Conservation (phyloP, 139 green algal genomes). For the Mesotaenium endlicherianum region DNA sequence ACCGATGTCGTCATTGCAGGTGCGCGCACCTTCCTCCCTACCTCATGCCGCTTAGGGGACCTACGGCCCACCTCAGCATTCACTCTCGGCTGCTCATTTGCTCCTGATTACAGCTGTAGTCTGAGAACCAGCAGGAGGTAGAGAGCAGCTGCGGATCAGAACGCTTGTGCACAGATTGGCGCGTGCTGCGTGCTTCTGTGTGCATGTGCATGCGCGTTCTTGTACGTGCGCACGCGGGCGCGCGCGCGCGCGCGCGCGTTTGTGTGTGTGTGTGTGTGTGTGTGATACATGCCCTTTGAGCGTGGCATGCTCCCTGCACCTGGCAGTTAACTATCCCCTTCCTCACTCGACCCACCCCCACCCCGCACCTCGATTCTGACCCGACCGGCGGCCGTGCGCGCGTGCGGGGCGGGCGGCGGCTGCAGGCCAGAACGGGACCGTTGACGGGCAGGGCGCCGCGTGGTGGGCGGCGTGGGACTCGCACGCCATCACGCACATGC, state of each 20-base stretch:
- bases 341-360: no score
- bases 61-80: no score
- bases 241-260: neutral
- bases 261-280: no score
- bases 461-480: constrained; percentile 15
- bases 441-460: constrained; percentile 13
- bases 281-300: neutral
- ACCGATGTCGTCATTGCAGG: constrained; percentile 27
- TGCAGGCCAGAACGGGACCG: constrained; percentile 12
- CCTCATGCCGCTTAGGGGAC: no score
- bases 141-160: neutral
- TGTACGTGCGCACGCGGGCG: neutral
- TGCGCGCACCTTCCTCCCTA: no score
- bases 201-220: neutral
- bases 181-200: neutral
- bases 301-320: neutral
- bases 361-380: no score
- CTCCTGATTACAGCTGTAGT: neutral
- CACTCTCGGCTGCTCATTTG: no score
- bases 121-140: neutral
- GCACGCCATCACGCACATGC: constrained; percentile 14
- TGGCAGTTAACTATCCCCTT: no score
- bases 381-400: no score
- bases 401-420: no score
- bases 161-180: neutral